phyloP scores from a whole-genome alignment of 495 filamentous ascomycete genomes.

The Melanomma pulvis-pyrius region DNA sequence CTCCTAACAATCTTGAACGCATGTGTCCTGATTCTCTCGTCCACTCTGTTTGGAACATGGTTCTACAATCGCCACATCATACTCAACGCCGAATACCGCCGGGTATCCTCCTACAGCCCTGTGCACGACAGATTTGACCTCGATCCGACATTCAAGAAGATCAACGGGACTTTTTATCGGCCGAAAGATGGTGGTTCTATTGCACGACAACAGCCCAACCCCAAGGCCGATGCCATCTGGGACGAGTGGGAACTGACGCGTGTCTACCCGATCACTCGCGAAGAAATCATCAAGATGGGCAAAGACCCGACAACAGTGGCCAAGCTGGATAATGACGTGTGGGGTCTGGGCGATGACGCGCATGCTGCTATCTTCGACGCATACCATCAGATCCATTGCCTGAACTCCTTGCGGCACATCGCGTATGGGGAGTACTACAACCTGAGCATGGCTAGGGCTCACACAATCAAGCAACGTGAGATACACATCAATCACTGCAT shows the following conservation, averaged over 20 bases:
- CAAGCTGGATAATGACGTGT: not conserved
- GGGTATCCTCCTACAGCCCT: not conserved
- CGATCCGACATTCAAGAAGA: not conserved
- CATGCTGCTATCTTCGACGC: conserved; percentile 5
- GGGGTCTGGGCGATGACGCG: conserved; percentile 1
- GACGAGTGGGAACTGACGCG: not conserved
- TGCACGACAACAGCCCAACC: not conserved
- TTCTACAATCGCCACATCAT: not conserved
- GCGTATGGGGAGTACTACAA: not conserved
- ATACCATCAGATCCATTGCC: not conserved
- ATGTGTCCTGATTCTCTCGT: not conserved
- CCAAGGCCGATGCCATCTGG: not conserved
- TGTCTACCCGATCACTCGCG: not conserved
- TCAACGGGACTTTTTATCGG: not conserved
- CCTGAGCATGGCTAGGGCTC: not conserved
- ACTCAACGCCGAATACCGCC: not conserved
- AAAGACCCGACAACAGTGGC: not conserved
- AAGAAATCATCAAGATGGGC: not conserved
- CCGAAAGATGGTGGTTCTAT: not conserved
- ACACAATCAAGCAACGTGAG: not conserved
- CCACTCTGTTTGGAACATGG: not conserved
- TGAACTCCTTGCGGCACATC: not conserved
- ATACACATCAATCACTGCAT: not conserved
- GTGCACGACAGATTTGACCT: not conserved
- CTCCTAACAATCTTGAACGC: not conserved